These are phyloP conservation scores for Calonectria pseudoreteaudii DNA, from an alignment of 2,329 filamentous ascomycete genomes.

Conservation along the genomic window DNA sequence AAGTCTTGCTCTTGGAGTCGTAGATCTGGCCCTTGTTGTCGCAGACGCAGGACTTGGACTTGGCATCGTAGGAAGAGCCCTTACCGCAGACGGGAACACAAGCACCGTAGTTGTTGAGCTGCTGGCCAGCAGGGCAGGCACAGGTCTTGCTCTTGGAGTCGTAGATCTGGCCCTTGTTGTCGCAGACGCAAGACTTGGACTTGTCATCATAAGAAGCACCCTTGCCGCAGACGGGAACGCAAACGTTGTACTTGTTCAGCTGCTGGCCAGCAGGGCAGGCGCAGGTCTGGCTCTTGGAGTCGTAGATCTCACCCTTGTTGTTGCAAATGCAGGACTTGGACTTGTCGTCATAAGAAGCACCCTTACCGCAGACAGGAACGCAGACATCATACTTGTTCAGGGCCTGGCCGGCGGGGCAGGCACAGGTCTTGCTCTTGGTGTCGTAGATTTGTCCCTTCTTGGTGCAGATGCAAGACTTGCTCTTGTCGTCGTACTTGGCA, in stretches of 20 bases:
- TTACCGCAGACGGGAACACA: constrained; percentile 1
- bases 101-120: neutral
- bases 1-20: constrained; percentile 19
- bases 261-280: constrained; percentile 29
- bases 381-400: neutral
- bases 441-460: neutral
- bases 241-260: neutral
- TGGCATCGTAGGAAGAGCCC: neutral
- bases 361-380: neutral
- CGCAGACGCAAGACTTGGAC: constrained; percentile 1
- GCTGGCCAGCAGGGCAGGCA: neutral
- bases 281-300: constrained; percentile 20
- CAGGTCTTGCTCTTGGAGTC: constrained; percentile 3
- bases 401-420: constrained; percentile 8
- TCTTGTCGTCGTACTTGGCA: neutral
- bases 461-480: constrained; percentile 25
- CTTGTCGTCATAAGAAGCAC: neutral
- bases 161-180: constrained; percentile 6
- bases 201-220: neutral
- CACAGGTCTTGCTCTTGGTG: neutral
- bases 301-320: constrained; percentile 13
- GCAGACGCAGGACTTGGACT: neutral
- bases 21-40: constrained; percentile 15
- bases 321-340: neutral
- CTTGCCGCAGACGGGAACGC: neutral